Percentiles rank a stretch among this genome's conserved stretches.
Evolutionary conservation across 2,329 filamentous ascomycete genomes (phyloP).

Genomic region (Pezicula neosporulosa): DNA sequence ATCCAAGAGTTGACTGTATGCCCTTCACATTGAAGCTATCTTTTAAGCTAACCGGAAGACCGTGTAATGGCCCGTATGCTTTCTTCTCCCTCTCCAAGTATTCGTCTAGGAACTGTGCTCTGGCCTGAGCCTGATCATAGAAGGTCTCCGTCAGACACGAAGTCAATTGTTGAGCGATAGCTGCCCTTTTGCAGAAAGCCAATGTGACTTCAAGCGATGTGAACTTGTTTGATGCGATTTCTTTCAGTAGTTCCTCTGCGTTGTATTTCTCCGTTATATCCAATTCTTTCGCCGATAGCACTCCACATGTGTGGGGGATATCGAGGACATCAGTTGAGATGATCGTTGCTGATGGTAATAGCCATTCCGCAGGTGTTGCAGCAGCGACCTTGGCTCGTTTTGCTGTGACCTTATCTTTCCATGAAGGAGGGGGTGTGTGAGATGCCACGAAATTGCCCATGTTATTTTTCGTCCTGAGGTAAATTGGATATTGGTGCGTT

Average conservation of each 20-base stretch:
- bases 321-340: slow-evolving; percentile 3
- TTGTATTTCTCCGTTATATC: slow-evolving; percentile 10
- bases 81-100: no score
- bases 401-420: background rate
- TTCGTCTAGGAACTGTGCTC: no score
- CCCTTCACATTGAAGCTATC: slow-evolving; percentile 53
- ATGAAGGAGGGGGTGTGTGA: no score
- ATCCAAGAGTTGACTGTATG: slow-evolving; percentile 47
- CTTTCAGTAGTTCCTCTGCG: slow-evolving; percentile 8
- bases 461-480: no score
- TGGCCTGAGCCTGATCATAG: no score
- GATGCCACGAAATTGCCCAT: no score
- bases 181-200: slow-evolving; percentile 42
- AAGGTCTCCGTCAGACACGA: no score
- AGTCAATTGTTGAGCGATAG: no score
- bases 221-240: slow-evolving; percentile 2
- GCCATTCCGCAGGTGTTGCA: background rate
- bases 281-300: slow-evolving; percentile 6
- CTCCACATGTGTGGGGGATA: slow-evolving; percentile 3
- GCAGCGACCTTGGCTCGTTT: background rate
- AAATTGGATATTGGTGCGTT: no score
- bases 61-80: slow-evolving; percentile 46
- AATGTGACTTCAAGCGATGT: slow-evolving; percentile 30
- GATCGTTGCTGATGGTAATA: background rate
- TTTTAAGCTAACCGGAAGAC: slow-evolving; percentile 51